phyloP scores from a whole-genome alignment of 495 filamentous ascomycete species.

The Cercophora newfieldiana region DNA sequence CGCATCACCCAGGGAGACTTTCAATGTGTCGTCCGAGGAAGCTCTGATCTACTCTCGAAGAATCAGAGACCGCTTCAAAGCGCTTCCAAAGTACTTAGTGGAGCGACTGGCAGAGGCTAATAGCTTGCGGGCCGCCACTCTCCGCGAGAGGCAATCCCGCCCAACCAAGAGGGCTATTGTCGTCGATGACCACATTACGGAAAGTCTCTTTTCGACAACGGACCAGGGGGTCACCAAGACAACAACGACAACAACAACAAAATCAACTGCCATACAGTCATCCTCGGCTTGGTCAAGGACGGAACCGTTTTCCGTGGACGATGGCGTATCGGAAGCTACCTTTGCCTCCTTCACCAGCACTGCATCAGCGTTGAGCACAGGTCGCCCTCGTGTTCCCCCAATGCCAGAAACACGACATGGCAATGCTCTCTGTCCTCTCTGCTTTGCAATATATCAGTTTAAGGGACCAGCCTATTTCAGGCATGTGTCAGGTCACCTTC shows the following conservation, averaged over 20 bases:
- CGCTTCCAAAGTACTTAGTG: slow-evolving; percentile 4
- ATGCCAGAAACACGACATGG: not conserved
- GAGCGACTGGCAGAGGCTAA: slow-evolving; percentile 11
- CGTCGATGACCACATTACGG: not conserved
- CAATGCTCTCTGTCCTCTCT: not conserved
- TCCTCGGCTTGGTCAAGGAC: not conserved
- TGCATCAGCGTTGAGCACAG: not conserved
- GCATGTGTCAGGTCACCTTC: not conserved
- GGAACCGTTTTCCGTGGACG: not conserved
- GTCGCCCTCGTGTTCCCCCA: not conserved
- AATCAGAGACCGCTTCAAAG: slow-evolving; percentile 2
- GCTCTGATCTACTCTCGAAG: slow-evolving; percentile 7
- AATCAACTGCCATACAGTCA: not conserved
- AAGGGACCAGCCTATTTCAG: not conserved
- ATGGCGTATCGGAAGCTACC: not conserved
- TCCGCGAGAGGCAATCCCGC: not conserved
- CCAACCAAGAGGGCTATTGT: not conserved
- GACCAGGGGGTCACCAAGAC: not conserved
- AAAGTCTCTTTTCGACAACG: not conserved
- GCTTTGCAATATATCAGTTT: not conserved
- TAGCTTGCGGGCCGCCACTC: not conserved
- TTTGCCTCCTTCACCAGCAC: slow-evolving; percentile 5
- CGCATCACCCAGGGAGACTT: not conserved
- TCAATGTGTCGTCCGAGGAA: not conserved
- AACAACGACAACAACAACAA: not conserved